Conservation (phyloP, 176 grass and related monocot genomes). For the Chloris gayana region DNA sequence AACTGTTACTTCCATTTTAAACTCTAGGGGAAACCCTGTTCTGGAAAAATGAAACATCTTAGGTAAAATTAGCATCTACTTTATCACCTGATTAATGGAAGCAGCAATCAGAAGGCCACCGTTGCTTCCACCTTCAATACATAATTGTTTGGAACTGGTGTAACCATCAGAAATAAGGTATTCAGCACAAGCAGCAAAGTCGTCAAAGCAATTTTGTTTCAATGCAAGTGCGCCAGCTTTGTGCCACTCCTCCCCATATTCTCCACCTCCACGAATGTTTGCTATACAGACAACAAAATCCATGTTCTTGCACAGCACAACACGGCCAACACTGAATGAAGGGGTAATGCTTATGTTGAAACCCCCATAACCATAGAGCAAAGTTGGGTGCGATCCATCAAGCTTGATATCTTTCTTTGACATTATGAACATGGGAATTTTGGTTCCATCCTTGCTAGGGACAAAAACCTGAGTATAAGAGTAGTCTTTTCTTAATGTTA, state of each 20-base stretch:
- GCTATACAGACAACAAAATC: constrained; percentile 73
- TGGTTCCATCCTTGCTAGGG: constrained; percentile 74
- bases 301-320: constrained; percentile 80
- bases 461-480: constrained; percentile 68
- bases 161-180: constrained; percentile 74
- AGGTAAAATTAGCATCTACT: constrained; percentile 15
- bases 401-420: constrained; percentile 75
- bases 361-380: constrained; percentile 96
- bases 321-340: constrained; percentile 66
- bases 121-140: constrained; percentile 98
- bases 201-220: constrained; percentile 99
- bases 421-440: constrained; percentile 93
- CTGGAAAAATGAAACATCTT: background rate
- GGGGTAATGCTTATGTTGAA: constrained; percentile 88
- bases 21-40: background rate
- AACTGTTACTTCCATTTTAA: background rate
- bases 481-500: background rate
- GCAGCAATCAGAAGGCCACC: constrained; percentile 95
- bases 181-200: constrained; percentile 81
- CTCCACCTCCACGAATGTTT: constrained; percentile 93
- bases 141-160: constrained; percentile 63
- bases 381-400: constrained; percentile 77
- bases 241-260: constrained; percentile 99
- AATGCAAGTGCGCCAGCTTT: constrained; percentile 84
- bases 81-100: constrained; percentile 83